Evolutionary conservation across 1,284 basidiomycete species (phyloP).

Genomic region (Boletus sp.): DNA sequence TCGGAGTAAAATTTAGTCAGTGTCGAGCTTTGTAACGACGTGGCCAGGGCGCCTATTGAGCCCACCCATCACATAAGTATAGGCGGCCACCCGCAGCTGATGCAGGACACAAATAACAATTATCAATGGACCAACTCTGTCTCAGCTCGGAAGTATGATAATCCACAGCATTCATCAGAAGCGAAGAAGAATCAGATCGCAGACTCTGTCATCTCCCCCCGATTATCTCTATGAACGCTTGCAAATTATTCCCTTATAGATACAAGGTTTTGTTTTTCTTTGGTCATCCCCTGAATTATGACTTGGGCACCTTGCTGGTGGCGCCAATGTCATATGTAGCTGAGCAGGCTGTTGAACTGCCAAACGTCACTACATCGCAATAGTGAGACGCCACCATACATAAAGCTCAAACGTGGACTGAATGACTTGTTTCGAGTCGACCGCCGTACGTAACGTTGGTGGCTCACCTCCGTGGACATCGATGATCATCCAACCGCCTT

Average conservation of each 20-base stretch:
- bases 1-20: conserved; percentile 4
- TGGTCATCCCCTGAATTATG: neutral
- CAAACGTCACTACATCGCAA: conserved; percentile 2
- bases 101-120: neutral
- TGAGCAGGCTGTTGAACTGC: neutral
- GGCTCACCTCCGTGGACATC: conserved; percentile 20
- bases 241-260: conserved; percentile 8
- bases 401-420: conserved; percentile 1
- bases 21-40: neutral
- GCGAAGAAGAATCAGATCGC: conserved; percentile 4
- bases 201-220: conserved; percentile 1
- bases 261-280: neutral
- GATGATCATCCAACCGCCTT: neutral
- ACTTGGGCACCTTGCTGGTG: conserved; percentile 11
- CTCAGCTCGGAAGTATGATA: neutral
- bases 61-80: no score
- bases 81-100: no score
- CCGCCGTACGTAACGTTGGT: conserved; percentile 21
- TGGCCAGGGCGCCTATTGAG: no score
- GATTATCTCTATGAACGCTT: neutral
- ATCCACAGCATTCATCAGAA: conserved; percentile 10
- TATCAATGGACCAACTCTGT: neutral
- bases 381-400: conserved; percentile 8
- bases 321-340: conserved; percentile 13
- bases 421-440: conserved; percentile 8